A percentile compares a stretch with the other conserved stretches of the same genome.
These are phyloP conservation scores for Saturnispora saitoi DNA, from an alignment of 805 yeast genomes.

Conservation along the genomic window DNA sequence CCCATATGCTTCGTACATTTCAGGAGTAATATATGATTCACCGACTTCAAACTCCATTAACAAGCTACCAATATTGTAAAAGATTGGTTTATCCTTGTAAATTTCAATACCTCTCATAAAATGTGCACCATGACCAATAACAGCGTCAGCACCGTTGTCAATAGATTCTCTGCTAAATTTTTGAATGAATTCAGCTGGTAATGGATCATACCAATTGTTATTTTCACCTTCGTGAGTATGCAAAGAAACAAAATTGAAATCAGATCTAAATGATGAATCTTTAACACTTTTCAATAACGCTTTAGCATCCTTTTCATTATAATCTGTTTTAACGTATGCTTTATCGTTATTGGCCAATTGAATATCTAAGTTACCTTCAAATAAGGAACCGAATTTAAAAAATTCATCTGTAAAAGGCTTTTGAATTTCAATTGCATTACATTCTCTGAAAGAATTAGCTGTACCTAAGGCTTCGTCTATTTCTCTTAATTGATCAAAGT, in stretches of 20 bases:
- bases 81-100: constrained; percentile 23
- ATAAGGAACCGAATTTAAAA: constrained; percentile 24
- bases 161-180: constrained; percentile 21
- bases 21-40: constrained; percentile 21
- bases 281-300: constrained; percentile 19
- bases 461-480: constrained; percentile 26
- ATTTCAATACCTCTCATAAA: constrained; percentile 26
- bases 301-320: constrained; percentile 19
- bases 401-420: constrained; percentile 18
- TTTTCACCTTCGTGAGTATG: constrained; percentile 26
- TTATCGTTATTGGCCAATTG: constrained; percentile 17
- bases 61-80: constrained; percentile 23
- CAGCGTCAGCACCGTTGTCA: constrained; percentile 24
- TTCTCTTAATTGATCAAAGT: constrained; percentile 19
- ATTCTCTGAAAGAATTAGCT: constrained; percentile 23
- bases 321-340: constrained; percentile 21
- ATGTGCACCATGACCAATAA: constrained; percentile 26
- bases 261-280: constrained; percentile 21
- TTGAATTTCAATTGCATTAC: constrained; percentile 26
- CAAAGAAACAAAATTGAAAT: constrained; percentile 21
- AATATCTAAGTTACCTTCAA: constrained; percentile 23
- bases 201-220: constrained; percentile 27
- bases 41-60: constrained; percentile 25
- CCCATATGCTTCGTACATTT: constrained; percentile 22
- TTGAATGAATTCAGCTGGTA: constrained; percentile 23